Evolutionary conservation across 2,329 filamentous ascomycete genomes (phyloP).

Genomic region (Orbilia javanica): DNA sequence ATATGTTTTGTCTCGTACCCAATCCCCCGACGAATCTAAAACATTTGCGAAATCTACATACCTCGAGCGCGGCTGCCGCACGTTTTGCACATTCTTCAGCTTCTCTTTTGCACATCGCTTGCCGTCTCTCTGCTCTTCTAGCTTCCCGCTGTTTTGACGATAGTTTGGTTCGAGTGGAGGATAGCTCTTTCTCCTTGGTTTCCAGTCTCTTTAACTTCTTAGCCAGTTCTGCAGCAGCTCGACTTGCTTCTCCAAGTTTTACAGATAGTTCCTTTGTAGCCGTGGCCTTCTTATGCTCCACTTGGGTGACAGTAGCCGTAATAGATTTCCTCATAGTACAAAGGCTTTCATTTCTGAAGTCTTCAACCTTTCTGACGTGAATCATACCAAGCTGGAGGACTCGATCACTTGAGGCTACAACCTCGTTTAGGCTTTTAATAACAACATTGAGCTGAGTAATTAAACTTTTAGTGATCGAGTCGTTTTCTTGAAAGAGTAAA

Average conservation of each 20-base stretch:
- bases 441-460: slow-evolving; percentile 22
- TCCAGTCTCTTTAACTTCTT: neutral
- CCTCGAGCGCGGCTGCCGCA: no score
- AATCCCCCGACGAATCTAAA: no score
- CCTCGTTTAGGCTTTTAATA: slow-evolving; percentile 20
- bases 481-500: slow-evolving; percentile 17
- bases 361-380: slow-evolving; percentile 21
- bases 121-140: no score
- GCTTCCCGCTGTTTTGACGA: neutral
- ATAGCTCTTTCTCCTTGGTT: neutral
- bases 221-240: slow-evolving; percentile 4
- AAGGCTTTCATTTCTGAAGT: slow-evolving; percentile 30
- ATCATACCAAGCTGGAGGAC: slow-evolving; percentile 23
- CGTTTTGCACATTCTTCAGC: no score
- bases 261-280: slow-evolving; percentile 7
- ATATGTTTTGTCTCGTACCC: no score
- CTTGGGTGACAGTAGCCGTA: slow-evolving; percentile 2
- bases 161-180: neutral
- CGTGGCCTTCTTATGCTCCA: slow-evolving; percentile 23
- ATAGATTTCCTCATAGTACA: slow-evolving; percentile 21
- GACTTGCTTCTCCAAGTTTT: slow-evolving; percentile 10
- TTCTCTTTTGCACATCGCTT: no score
- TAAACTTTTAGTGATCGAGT: slow-evolving; percentile 12
- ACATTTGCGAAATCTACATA: no score
- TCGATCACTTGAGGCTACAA: slow-evolving; percentile 28